Evolutionary conservation across 2,329 filamentous ascomycete species (phyloP), one percentile per base, ranked within the genome.

Genomic region (Hawksworthiomyces lignivorus): DNA sequence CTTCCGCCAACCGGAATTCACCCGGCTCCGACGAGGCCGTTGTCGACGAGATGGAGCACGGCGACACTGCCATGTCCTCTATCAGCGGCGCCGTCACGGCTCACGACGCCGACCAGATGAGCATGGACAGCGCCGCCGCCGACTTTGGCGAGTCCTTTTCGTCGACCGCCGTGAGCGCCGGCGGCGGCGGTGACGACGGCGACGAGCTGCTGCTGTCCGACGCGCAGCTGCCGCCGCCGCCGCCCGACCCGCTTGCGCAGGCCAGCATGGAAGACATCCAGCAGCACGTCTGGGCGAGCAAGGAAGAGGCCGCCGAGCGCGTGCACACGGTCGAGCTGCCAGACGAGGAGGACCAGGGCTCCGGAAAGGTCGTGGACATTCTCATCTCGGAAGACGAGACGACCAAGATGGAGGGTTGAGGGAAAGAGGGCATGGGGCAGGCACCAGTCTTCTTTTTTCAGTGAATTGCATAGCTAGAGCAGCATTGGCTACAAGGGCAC

Each of bases 321-420:
- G 55, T 70, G 17, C 59, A 70, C 39, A 62, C 62, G 15, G 61
- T 72, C 36, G 59, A 62, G 17, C 54, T 61, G 10, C 52, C 57
- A 5, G 57, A 24, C 7, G 59, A 56, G 14, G 59, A 54, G 19
- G 64, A 65, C 20, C 53, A 51, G 21, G 57, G 56, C 38, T 69
- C 64, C 11, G 67, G 68, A 24, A 67, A 69, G 30, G 69, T 70
- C 7, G 57, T 69, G 7, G 70, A 74, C 53, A 73, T 73, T 33
- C 68, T 70, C 46, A 52, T 73, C 17, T 67, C 68, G 30, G 65
- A 65, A 35, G 62, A 65, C 41, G 58, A 63, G 26, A 37, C 22
- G 2, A 26, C 32, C 15, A 44, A 30, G 44, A 44, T 45, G 42
- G 36, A 47, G 11, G 35, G 37, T 17, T 33, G 21, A 37, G 12